Evolutionary conservation across 1,284 basidiomycete genomes (phyloP).

Genomic region (Mrakiaceae sp.): DNA sequence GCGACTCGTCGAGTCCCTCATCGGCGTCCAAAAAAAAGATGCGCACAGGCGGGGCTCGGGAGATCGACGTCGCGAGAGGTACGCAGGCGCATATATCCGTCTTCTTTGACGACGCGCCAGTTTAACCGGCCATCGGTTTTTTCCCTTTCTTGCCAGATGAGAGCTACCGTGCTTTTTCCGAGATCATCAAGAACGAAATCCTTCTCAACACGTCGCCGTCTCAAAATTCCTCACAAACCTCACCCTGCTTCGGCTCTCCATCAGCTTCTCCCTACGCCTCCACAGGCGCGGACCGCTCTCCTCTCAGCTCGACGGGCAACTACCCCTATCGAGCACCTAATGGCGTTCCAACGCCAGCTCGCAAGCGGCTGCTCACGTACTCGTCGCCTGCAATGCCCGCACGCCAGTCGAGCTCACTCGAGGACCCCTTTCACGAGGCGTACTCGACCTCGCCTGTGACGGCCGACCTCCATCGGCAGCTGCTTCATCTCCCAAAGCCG

Average conservation of each 20-base stretch:
- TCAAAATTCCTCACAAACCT: constrained; percentile 17
- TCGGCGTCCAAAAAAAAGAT: constrained; percentile 29
- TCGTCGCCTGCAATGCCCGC: constrained; percentile 30
- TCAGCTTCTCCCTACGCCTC: constrained; percentile 22
- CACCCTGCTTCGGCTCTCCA: constrained; percentile 1
- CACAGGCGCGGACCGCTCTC: constrained; percentile 18
- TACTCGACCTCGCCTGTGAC: constrained; percentile 91
- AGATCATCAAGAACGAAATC: constrained; percentile 15
- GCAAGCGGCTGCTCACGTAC: constrained; percentile 41
- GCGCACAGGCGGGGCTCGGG: constrained; percentile 21
- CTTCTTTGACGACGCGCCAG: too few species aligned
- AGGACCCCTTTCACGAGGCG: constrained; percentile 58
- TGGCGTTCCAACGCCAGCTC: constrained; percentile 28
- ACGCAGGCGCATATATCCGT: too few species aligned
- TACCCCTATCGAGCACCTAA: too few species aligned
- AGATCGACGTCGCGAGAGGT: constrained; percentile 36
- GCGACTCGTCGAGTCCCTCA: constrained; percentile 26
- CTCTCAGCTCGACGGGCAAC: too few species aligned
- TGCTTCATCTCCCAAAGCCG: constrained; percentile 70
- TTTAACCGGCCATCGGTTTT: too few species aligned
- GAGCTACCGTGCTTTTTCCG: constrained; percentile 23
- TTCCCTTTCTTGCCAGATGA: background rate
- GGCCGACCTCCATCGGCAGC: constrained; percentile 65
- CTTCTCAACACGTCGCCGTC: too few species aligned
- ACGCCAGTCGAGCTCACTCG: constrained; percentile 26